A percentile compares a stretch with the other conserved stretches of the same genome.
Evolutionary conservation across 140 eudicot species (phyloP).

Genomic region (Anethum foeniculum): DNA sequence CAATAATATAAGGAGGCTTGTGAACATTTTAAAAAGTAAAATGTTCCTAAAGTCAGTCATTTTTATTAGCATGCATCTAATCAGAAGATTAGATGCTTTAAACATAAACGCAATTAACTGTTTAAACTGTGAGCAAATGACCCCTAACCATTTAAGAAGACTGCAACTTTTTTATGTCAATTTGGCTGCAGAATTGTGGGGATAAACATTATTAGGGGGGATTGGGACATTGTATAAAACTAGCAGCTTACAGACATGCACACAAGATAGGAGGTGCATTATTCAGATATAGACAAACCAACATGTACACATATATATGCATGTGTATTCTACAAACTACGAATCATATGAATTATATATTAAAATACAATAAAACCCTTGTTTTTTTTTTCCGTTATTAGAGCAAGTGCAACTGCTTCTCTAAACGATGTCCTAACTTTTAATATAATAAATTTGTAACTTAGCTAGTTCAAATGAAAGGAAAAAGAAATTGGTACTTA

Average conservation of each 20-base stretch:
- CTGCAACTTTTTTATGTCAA: not conserved
- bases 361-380: no score
- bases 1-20: not conserved
- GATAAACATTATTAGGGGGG: not conserved
- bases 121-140: not conserved
- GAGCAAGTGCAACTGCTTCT: no score
- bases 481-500: no score
- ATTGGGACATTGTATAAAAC: not conserved
- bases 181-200: not conserved
- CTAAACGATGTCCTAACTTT: no score
- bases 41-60: not conserved
- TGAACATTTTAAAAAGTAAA: not conserved
- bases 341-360: no score
- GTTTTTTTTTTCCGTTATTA: no score
- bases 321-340: not conserved
- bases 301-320: not conserved
- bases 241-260: constrained; percentile 2
- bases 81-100: not conserved
- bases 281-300: not conserved
- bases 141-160: constrained; percentile 4
- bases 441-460: no score
- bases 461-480: no score
- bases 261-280: not conserved
- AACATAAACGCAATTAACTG: not conserved
- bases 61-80: not conserved